These are phyloP conservation scores for Scedosporium minutisporum DNA, from an alignment of 2,329 filamentous ascomycete genomes.

Conservation along the genomic window DNA sequence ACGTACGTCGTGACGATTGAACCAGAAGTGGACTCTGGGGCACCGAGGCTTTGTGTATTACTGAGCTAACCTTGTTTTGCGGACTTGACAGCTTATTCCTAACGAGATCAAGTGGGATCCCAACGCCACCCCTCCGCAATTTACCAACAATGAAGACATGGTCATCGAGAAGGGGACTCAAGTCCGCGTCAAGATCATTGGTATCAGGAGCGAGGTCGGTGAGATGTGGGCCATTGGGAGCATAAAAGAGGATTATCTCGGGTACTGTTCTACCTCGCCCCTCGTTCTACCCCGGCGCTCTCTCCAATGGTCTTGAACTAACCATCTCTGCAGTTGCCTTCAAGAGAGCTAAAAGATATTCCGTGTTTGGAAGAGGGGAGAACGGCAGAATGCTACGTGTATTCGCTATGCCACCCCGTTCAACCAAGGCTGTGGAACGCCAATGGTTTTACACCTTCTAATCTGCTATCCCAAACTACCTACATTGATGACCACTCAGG, in stretches of 20 bases:
- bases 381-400: not conserved
- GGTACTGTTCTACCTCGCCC: slow-evolving; percentile 28
- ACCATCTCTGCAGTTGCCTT: slow-evolving; percentile 2
- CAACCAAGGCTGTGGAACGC: not conserved
- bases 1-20: slow-evolving; percentile 44
- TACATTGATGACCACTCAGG: not conserved
- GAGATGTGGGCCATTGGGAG: slow-evolving; percentile 96
- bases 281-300: not conserved
- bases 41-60: not conserved
- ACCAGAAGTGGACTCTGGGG: not conserved
- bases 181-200: slow-evolving; percentile 87
- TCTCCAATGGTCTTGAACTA: not conserved
- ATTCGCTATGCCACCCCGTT: not conserved
- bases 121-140: slow-evolving; percentile 93
- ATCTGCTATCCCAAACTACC: not conserved
- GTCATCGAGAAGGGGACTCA: slow-evolving; percentile 91
- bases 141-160: slow-evolving; percentile 88
- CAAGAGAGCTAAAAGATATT: slow-evolving; percentile 1
- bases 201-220: slow-evolving; percentile 84
- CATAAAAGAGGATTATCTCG: slow-evolving; percentile 77
- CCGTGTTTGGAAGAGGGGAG: not conserved
- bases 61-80: slow-evolving; percentile 10
- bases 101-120: slow-evolving; percentile 88
- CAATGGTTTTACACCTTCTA: not conserved
- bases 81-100: slow-evolving; percentile 65